These are phyloP conservation scores for Hypoxylon sp. DNA, from an alignment of 2,329 filamentous ascomycete species.

Conservation along the genomic window DNA sequence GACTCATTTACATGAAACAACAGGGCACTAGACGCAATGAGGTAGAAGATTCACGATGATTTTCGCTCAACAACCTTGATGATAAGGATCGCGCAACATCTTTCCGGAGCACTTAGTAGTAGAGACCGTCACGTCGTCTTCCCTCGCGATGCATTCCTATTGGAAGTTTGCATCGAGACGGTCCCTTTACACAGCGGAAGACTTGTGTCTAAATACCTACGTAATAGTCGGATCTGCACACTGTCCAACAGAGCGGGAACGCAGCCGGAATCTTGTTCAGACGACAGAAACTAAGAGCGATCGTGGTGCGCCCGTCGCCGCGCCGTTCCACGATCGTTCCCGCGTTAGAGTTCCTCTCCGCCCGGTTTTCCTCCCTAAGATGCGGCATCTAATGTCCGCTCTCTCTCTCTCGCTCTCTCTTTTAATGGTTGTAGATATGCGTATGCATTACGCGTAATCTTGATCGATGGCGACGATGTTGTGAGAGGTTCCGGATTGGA, in stretches of 20 bases:
- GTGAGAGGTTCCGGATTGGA: background rate
- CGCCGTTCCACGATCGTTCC: constrained; percentile 21
- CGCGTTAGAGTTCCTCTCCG: constrained; percentile 20
- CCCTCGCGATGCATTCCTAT: too few species aligned
- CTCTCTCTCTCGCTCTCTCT: too few species aligned
- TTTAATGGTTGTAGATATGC: too few species aligned
- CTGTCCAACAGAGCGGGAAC: background rate
- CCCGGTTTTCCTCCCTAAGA: constrained; percentile 6
- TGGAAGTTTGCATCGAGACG: too few species aligned
- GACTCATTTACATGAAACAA: too few species aligned
- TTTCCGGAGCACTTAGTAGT: background rate
- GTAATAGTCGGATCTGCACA: constrained; percentile 11
- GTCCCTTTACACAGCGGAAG: too few species aligned
- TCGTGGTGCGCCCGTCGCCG: constrained; percentile 2
- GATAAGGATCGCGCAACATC: background rate
- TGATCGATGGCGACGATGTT: background rate
- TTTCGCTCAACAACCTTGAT: too few species aligned
- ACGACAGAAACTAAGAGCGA: constrained; percentile 6
- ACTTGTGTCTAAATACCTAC: background rate
- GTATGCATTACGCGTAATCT: background rate
- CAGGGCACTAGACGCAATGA: too few species aligned
- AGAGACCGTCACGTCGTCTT: too few species aligned
- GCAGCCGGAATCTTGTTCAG: constrained; percentile 2
- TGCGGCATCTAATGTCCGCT: constrained; percentile 23
- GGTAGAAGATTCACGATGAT: too few species aligned